Evolutionary conservation across 352 stramenopile species (phyloP).

Genomic region (Globisporangium recalcitrans): DNA sequence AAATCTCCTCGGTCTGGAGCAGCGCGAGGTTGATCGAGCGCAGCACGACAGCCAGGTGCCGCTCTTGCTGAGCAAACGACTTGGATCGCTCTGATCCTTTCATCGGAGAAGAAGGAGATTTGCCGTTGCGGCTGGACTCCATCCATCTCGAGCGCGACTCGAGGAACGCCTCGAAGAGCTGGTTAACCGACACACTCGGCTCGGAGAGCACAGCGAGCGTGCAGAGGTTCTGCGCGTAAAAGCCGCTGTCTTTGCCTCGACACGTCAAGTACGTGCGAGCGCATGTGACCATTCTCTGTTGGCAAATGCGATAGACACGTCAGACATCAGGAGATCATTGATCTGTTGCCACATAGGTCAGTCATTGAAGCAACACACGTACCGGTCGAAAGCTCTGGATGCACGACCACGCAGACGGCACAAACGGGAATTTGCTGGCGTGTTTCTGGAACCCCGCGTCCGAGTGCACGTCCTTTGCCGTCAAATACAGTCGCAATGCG

Average conservation of each 20-base stretch:
- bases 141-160: slow-evolving; percentile 54
- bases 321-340: not conserved
- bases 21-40: slow-evolving; percentile 54
- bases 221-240: slow-evolving; percentile 67
- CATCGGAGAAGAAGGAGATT: not conserved
- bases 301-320: not conserved
- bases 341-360: not conserved
- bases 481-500: slow-evolving; percentile 43
- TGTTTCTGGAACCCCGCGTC: slow-evolving; percentile 14
- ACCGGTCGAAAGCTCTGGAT: slow-evolving; percentile 62
- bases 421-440: slow-evolving; percentile 46
- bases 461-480: slow-evolving; percentile 29
- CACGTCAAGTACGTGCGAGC: slow-evolving; percentile 47
- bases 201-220: slow-evolving; percentile 37
- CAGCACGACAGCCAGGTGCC: slow-evolving; percentile 46
- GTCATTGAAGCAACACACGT: not conserved
- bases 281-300: slow-evolving; percentile 42
- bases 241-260: slow-evolving; percentile 42
- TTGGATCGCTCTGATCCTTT: slow-evolving; percentile 3
- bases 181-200: slow-evolving; percentile 20
- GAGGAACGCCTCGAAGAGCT: slow-evolving; percentile 45
- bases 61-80: slow-evolving; percentile 21
- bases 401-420: slow-evolving; percentile 59
- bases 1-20: slow-evolving; percentile 52
- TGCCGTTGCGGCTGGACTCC: slow-evolving; percentile 7